A percentile compares a stretch with the other conserved stretches of the same genome.
phyloP scores from a whole-genome alignment of 2,329 filamentous ascomycete genomes.

The Furcasterigmium sp. region DNA sequence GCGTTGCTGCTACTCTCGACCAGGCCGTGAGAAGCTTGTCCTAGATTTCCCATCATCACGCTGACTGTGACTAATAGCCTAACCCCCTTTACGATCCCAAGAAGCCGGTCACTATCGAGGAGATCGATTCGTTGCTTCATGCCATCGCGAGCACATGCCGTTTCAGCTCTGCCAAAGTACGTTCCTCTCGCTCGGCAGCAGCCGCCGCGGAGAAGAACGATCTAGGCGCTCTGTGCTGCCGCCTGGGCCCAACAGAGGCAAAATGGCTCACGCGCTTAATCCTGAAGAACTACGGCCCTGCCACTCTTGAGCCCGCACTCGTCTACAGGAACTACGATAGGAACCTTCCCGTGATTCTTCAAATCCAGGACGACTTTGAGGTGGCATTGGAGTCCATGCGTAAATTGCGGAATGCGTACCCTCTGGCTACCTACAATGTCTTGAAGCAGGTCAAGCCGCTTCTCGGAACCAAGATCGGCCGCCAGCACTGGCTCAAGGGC shows the following conservation, averaged over 20 bases:
- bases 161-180: slow-evolving; percentile 65
- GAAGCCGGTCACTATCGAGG: slow-evolving; percentile 57
- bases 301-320: slow-evolving; percentile 52
- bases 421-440: slow-evolving; percentile 17
- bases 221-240: slow-evolving; percentile 52
- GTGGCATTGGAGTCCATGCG: slow-evolving; percentile 53
- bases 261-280: slow-evolving; percentile 86
- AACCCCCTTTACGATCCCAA: slow-evolving; percentile 29
- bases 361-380: slow-evolving; percentile 63
- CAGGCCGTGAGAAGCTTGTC: slow-evolving; percentile 57
- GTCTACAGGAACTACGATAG: slow-evolving; percentile 62
- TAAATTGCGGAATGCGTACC: slow-evolving; percentile 16
- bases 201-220: slow-evolving; percentile 30
- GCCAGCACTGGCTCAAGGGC: slow-evolving; percentile 60
- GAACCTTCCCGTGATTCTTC: slow-evolving; percentile 62
- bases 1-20: slow-evolving; percentile 60
- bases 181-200: slow-evolving; percentile 24
- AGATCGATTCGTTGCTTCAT: slow-evolving; percentile 64
- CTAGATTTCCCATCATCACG: too few species aligned
- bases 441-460: slow-evolving; percentile 41
- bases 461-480: slow-evolving; percentile 58
- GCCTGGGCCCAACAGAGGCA: slow-evolving; percentile 61
- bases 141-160: slow-evolving; percentile 60
- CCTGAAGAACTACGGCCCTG: slow-evolving; percentile 68
- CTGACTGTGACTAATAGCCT: slow-evolving; percentile 33